A percentile compares a stretch with the other conserved stretches of the same genome.
Evolutionary conservation across 2,329 filamentous ascomycete genomes (phyloP).

Genomic region (Colletotrichum zoysiae): DNA sequence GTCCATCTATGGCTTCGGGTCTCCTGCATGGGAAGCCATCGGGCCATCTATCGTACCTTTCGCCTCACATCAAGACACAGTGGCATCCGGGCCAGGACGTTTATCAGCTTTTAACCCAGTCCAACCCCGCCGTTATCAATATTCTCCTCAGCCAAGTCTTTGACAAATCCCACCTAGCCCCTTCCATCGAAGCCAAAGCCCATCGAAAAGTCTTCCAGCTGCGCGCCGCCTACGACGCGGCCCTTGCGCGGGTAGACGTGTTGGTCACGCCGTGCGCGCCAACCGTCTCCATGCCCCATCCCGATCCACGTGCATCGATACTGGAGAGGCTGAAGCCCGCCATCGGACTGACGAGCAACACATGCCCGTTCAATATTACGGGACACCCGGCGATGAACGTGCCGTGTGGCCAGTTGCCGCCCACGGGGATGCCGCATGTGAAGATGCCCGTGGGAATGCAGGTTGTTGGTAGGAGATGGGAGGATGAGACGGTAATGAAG

Average conservation of each 20-base stretch:
- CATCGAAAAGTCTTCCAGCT: constrained; percentile 60
- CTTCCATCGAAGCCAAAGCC: constrained; percentile 57
- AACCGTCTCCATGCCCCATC: constrained; percentile 58
- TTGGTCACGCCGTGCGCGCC: constrained; percentile 62
- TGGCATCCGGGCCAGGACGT: constrained; percentile 47
- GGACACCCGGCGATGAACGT: constrained; percentile 60
- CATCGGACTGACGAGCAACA: constrained; percentile 60
- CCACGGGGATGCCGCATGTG: constrained; percentile 48
- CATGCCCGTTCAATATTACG: constrained; percentile 62
- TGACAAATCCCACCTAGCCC: constrained; percentile 31
- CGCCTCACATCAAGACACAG: constrained; percentile 21
- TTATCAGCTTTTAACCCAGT: constrained; percentile 48
- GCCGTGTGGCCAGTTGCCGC: background rate
- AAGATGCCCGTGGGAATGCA: constrained; percentile 54
- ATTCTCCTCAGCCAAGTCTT: constrained; percentile 50
- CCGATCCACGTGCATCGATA: constrained; percentile 49
- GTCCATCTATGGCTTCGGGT: constrained; percentile 52
- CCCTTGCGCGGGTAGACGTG: constrained; percentile 58
- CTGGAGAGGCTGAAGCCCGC: constrained; percentile 57
- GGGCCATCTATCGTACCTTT: background rate
- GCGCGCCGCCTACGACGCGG: constrained; percentile 61
- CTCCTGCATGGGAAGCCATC: constrained; percentile 49
- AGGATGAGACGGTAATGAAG: constrained; percentile 47
- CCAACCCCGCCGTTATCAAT: constrained; percentile 60
- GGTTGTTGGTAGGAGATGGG: constrained; percentile 48